Percentiles rank a stretch among this genome's conserved stretches.
These are phyloP conservation scores for Capsicum chinense DNA, from an alignment of 257 asterid species.

Conservation along the genomic window DNA sequence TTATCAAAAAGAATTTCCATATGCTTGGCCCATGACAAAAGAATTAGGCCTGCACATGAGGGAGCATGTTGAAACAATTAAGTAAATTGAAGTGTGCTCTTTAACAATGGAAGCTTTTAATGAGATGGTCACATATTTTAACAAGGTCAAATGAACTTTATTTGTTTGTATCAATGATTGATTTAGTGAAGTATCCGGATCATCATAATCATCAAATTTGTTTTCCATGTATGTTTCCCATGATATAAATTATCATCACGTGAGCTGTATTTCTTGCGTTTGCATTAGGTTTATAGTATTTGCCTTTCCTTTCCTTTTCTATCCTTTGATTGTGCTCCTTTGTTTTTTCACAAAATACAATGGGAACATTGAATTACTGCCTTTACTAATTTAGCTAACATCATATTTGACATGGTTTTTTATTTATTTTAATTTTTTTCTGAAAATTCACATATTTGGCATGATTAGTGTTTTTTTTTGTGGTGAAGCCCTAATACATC, in stretches of 20 bases:
- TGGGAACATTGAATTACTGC: constrained; percentile 1
- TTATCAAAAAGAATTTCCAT: background rate
- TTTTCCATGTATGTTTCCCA: background rate
- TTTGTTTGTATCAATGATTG: background rate
- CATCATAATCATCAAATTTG: background rate
- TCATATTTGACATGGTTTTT: constrained; percentile 9
- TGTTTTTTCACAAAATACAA: background rate
- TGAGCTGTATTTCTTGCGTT: constrained; percentile 17
- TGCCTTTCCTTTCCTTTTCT: constrained; percentile 6
- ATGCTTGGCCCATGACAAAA: background rate
- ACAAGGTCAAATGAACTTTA: constrained; percentile 5
- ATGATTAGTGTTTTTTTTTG: background rate
- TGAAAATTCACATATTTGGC: background rate
- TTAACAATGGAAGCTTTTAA: background rate
- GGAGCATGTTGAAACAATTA: background rate
- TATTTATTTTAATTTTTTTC: background rate
- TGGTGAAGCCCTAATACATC: background rate
- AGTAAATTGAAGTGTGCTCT: constrained; percentile 10
- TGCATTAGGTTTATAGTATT: background rate
- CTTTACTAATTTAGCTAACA: constrained; percentile 7
- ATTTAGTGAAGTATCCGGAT: constrained; percentile 6
- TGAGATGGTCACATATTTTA: constrained; percentile 1
- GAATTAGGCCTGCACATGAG: background rate
- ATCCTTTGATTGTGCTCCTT: constrained; percentile 3
- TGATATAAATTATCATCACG: background rate